A percentile compares a stretch with the other conserved stretches of the same genome.
These are phyloP conservation scores for Bimuria novae-zelandiae DNA, from an alignment of 2,329 filamentous ascomycete genomes.

Conservation along the genomic window DNA sequence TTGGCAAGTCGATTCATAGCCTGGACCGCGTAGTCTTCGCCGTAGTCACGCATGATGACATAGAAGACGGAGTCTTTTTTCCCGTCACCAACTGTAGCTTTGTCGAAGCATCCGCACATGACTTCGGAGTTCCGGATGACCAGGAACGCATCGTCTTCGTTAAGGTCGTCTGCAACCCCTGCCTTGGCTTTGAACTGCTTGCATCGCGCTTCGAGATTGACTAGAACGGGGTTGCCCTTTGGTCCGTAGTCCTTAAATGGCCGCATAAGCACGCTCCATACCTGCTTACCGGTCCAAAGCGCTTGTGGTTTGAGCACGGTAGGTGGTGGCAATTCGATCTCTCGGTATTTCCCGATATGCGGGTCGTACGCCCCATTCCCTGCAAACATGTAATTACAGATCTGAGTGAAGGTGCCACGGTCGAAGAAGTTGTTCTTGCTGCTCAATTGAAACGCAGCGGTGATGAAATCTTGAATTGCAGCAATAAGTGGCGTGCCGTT, in stretches of 20 bases:
- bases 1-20: constrained; percentile 95
- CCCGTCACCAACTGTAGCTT: constrained; percentile 92
- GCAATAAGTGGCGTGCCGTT: constrained; percentile 98
- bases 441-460: constrained; percentile 86
- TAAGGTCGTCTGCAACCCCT: constrained; percentile 75
- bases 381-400: constrained; percentile 93
- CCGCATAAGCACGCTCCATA: constrained; percentile 89
- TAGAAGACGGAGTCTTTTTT: constrained; percentile 99
- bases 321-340: constrained; percentile 84
- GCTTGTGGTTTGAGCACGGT: constrained; percentile 82
- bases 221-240: constrained; percentile 60
- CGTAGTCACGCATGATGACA: constrained; percentile 92
- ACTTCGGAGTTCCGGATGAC: constrained; percentile 95
- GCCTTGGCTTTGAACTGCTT: constrained; percentile 73
- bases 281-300: constrained; percentile 95
- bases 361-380: constrained; percentile 60
- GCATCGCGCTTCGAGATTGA: constrained; percentile 94
- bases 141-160: constrained; percentile 77
- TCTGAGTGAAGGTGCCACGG: constrained; percentile 82
- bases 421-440: constrained; percentile 94
- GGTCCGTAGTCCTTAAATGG: constrained; percentile 77
- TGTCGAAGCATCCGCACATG: constrained; percentile 98
- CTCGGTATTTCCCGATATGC: constrained; percentile 55
- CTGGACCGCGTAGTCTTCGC: constrained; percentile 81
- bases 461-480: constrained; percentile 99